Evolutionary conservation across 768 basidiomycete species (phyloP), one percentile per base, ranked within the genome.

Genomic region (Tricholoma matsutake): DNA sequence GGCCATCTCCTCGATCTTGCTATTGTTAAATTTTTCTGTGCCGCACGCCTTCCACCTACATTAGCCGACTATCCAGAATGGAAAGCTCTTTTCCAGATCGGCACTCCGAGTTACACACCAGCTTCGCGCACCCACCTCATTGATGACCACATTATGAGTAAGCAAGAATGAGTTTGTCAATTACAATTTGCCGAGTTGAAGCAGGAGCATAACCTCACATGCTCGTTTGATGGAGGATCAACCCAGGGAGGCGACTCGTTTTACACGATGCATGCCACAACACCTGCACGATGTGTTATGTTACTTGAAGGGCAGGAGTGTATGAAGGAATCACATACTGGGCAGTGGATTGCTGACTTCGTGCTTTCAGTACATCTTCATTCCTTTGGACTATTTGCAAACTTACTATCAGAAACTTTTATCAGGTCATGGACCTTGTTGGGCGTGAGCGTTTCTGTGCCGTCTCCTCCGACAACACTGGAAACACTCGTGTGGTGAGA

Each of bases 161-260:
- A 72, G 39, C 64, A 65, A 51, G 65, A 61, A 9, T 45, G 54
- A 51, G 67, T 73, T 52, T 37, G 62, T 1, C 13, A 61, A 14
- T 31, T 60, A 11, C 64, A 68, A 32, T 39, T 71, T 25, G 35
- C 49, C 0, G 31, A 60, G 31, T 66, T 72, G n/a, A 51, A 58
- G 29, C 64, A 59, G 0, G 37, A 68, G 39, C 16, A 39, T 0
- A 31, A 61, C 10, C 58, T 72, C 35, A 69, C 60, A 28, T 51
- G 71, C 14, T 69, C 69, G 0, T 73, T 68, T 37, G 71, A 73
- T 57, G 72, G 71, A 7, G 67, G 65, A 1, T 34, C 62, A 7
- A 61, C 62, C 1, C 43, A 61, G 13, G 32, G 31, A 11, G 63
- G 63, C 0, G 60, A 67, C 0, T 37, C 65, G 0, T 32, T 71